phyloP scores from a whole-genome alignment of 208 protist species.

The Naegleria fowleri region DNA sequence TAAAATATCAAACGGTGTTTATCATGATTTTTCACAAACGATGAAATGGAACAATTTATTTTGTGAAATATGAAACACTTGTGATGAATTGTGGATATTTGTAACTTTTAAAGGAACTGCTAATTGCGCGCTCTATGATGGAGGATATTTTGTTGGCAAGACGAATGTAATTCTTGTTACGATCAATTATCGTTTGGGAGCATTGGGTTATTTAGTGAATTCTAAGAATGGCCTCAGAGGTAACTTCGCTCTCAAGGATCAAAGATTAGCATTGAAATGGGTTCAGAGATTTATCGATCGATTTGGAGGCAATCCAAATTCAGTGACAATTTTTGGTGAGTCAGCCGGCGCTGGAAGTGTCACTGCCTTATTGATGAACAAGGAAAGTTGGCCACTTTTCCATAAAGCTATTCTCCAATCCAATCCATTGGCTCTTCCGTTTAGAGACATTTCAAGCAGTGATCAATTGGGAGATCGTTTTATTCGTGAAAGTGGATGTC shows the following conservation, averaged over 20 bases:
- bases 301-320: constrained; percentile 55
- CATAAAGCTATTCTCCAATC: constrained; percentile 43
- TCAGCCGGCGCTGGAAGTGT: constrained; percentile 51
- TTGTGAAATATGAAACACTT: too few species aligned
- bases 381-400: constrained; percentile 40
- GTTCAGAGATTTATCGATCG: constrained; percentile 51
- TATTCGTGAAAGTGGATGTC: neutral
- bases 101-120: neutral
- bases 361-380: constrained; percentile 13
- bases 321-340: constrained; percentile 55
- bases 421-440: constrained; percentile 38
- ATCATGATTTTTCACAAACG: too few species aligned
- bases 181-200: constrained; percentile 21
- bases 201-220: constrained; percentile 15
- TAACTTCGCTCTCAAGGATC: constrained; percentile 60
- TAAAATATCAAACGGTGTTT: too few species aligned
- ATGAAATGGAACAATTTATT: too few species aligned
- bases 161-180: neutral
- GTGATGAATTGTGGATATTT: too few species aligned
- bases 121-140: neutral
- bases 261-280: constrained; percentile 52
- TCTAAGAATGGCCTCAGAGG: constrained; percentile 32
- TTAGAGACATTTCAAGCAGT: constrained; percentile 27
- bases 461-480: neutral
- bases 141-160: neutral